These are phyloP conservation scores for Claviceps africana DNA, from an alignment of 2,329 filamentous ascomycete species.

Conservation along the genomic window DNA sequence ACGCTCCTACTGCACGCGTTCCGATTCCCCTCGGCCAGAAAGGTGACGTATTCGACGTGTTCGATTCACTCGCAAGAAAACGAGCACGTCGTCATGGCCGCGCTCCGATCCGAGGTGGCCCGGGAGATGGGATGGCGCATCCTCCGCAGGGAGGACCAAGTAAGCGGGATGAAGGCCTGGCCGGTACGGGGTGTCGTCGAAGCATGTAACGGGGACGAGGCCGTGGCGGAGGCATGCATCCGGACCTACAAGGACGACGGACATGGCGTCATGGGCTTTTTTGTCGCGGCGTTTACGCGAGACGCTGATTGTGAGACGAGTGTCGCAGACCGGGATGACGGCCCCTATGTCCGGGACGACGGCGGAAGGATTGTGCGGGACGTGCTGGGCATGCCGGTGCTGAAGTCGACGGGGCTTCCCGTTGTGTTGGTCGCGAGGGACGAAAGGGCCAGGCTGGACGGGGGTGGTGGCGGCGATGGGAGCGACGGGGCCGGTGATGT, in stretches of 20 bases:
- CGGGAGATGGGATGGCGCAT: constrained; percentile 60
- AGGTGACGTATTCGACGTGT: constrained; percentile 87
- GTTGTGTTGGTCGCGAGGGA: too few relatives aligned
- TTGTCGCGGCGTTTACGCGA: constrained; percentile 69
- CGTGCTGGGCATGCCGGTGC: constrained; percentile 23
- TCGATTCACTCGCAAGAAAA: constrained; percentile 82
- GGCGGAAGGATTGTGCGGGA: constrained; percentile 37
- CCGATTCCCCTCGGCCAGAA: constrained; percentile 57
- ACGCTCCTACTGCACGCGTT: constrained; percentile 74
- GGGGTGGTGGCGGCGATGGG: constrained; percentile 10
- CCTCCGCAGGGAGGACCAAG: constrained; percentile 57
- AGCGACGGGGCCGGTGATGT: constrained; percentile 9
- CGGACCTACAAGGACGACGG: constrained; percentile 69
- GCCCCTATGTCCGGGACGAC: constrained; percentile 40
- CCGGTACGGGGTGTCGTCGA: constrained; percentile 45
- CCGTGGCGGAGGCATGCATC: constrained; percentile 61
- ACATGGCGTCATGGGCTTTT: constrained; percentile 86
- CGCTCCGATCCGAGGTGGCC: constrained; percentile 55
- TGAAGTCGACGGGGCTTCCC: constrained; percentile 19
- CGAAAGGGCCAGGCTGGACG: too few relatives aligned
- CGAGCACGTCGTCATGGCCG: constrained; percentile 64
- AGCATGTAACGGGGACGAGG: constrained; percentile 33
- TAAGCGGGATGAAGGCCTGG: constrained; percentile 65
- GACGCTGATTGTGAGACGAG: constrained; percentile 6
- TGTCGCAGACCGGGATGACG: constrained; percentile 23